Base-by-base conservation (phyloP, 1,139 yeast genomes). In the Neolecta irregularis region DNA sequence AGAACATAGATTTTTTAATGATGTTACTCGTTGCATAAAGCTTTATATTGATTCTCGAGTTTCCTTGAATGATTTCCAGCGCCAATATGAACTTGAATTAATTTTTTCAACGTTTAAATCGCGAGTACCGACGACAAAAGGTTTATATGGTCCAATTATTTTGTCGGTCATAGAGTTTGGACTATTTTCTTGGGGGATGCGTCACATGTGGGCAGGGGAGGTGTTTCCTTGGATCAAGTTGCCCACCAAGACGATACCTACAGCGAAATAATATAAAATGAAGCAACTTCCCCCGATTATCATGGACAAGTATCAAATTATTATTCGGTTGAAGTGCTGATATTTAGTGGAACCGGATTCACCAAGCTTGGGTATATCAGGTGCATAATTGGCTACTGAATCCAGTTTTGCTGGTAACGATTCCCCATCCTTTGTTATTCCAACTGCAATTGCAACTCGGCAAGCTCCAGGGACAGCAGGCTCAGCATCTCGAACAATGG, bases 341-440 rank as follows among this genome's bases (percentile, higher is more conserved):
- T 23, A 25, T 38, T 26, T 67, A 78, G 78, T 54, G 99, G 99
- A 67, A 88, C 99, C 47, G 99, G 99, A 45, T 67, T 85, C 50
- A 88, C 98, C 53, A 88, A 88, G 56, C 68, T 88, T 45, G 99
- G 99, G 38, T 35, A 35, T 17, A 25, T 18, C 25, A 20, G 8
- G 3, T 6, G 6, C 2, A 31, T 26, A 15, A 32, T 7, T 8
- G 20, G 7, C 6, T 12, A 22, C 13, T 7, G 22, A 8, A 33
- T 7, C 6, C n/a, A 35, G 38, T 19, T 88, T 85, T 61, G 98
- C 99, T 48, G 99, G 99, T 38, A 88, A 88, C 55, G 98, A 88
- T 59, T 70, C 95, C 11, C 99, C 99, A 24, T 83, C 95, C 6
- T 91, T 79, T 67, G 81, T 88, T 32, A 81, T 88, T 53, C 99